Evolutionary conservation across 176 grass and related monocot species (phyloP), one percentile per base, ranked within the genome.

Genomic region (Zoysia japonica): DNA sequence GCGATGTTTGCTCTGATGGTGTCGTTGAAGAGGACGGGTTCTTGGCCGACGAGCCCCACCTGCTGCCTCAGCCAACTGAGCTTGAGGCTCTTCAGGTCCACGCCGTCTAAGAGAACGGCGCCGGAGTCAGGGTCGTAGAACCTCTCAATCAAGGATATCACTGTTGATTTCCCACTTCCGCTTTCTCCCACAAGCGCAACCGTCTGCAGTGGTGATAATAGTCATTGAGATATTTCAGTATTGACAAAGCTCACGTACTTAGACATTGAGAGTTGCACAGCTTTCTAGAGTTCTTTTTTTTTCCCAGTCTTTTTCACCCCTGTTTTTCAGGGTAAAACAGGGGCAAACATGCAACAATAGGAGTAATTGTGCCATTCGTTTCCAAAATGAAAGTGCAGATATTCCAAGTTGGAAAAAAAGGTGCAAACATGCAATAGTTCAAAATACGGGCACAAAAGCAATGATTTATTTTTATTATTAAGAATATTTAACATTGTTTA

Each of bases 141-240:
- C 70, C 92, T 94, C 75, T 91, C 89, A 7, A 94, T 76, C 56
- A 94, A 85, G 5, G 87, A 77, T 50, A 94, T 85, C n/a, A 94
- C 86, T 1, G 92, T 91, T 3, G 92, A 94, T 84, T 94, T 94
- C 38, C 92, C 92, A 19, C 89, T 85, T 62, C 92, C 92, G n/a
- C 92, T 94, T 72, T 94, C 87, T 47, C 92, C 92, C 2, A 94
- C 89, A 42, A 94, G 84, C 43, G 92, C 92, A 72, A 94, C 65
- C 65, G 84, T 94, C 92, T 94, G 70, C 55, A 84, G 56, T 40
- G 71, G 20, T 16, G 38, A 78, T 38, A 2, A 20, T 64, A 57
- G 43, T 16, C 45, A 41, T 67, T 41, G n/a, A 13, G 5, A n/a
- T 6, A 56, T 56, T 56, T n/a, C 5, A 57, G 8, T 8, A 17